Evolutionary conservation across 176 grass and related monocot species (phyloP).

Genomic region (Raddia distichophylla): DNA sequence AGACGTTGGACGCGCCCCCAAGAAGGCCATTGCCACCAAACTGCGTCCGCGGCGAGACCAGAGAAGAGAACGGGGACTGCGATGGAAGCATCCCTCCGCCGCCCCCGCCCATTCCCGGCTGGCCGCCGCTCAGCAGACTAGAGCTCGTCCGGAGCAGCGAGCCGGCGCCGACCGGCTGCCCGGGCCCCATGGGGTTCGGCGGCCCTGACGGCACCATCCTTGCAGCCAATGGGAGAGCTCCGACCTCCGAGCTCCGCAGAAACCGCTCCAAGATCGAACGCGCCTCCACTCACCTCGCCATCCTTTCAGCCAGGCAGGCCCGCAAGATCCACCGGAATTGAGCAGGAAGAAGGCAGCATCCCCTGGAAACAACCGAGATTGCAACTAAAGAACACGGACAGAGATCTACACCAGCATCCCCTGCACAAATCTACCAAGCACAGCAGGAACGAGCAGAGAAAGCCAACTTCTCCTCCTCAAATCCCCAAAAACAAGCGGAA

Average conservation of each 20-base stretch:
- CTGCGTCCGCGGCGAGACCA: conserved; percentile 72
- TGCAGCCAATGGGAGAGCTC: conserved; percentile 19
- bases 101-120: conserved; percentile 42
- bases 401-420: conserved; percentile 27
- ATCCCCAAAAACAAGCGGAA: conserved; percentile 20
- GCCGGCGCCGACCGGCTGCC: conserved; percentile 60
- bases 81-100: conserved; percentile 48
- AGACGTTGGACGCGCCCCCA: conserved; percentile 66
- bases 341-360: background rate
- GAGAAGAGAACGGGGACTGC: conserved; percentile 79
- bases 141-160: conserved; percentile 82
- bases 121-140: conserved; percentile 62
- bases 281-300: conserved; percentile 22
- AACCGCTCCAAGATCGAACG: conserved; percentile 32
- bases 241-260: background rate
- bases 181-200: conserved; percentile 72
- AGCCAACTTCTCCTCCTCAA: conserved; percentile 14
- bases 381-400: conserved; percentile 13
- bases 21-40: conserved; percentile 70
- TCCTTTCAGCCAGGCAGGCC: conserved; percentile 13
- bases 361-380: conserved; percentile 39
- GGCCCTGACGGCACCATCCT: conserved; percentile 85
- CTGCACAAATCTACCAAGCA: background rate
- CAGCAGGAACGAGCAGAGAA: background rate
- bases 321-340: conserved; percentile 41